Evolutionary conservation across 2,329 filamentous ascomycete species (phyloP).

Genomic region (Pseudonectria buxi): DNA sequence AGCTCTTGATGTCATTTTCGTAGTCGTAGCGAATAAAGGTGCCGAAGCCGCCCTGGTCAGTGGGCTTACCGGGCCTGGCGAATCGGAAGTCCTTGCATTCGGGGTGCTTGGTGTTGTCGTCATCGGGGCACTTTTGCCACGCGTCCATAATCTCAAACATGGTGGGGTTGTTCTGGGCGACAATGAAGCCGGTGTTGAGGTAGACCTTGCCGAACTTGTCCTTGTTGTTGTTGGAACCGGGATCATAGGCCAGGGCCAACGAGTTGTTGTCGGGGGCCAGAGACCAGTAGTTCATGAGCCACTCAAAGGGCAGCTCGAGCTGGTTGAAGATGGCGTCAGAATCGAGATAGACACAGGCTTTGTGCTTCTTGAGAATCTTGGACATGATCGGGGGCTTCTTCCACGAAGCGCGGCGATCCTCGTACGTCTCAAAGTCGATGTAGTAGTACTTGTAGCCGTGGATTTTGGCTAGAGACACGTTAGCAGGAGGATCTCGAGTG

Average conservation of each 20-base stretch:
- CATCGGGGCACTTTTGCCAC: slow-evolving; percentile 38
- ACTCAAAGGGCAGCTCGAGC: slow-evolving; percentile 39
- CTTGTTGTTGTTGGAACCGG: slow-evolving; percentile 30
- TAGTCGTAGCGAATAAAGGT: slow-evolving; percentile 37
- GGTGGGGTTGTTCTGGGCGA: slow-evolving; percentile 43
- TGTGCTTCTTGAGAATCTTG: slow-evolving; percentile 36
- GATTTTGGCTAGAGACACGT: slow-evolving; percentile 30
- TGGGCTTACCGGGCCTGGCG: slow-evolving; percentile 30
- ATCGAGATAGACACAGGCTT: slow-evolving; percentile 38
- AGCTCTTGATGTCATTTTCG: slow-evolving; percentile 32
- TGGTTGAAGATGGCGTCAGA: slow-evolving; percentile 39
- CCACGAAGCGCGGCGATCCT: slow-evolving; percentile 39
- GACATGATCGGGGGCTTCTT: slow-evolving; percentile 37
- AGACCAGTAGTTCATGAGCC: slow-evolving; percentile 42
- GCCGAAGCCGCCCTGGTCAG: slow-evolving; percentile 39
- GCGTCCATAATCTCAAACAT: slow-evolving; percentile 42
- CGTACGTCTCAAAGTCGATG: slow-evolving; percentile 30
- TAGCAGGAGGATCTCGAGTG: slow-evolving; percentile 7
- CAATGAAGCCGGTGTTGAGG: slow-evolving; percentile 48
- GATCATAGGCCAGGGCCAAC: slow-evolving; percentile 36
- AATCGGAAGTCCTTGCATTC: slow-evolving; percentile 33
- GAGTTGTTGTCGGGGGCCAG: slow-evolving; percentile 33
- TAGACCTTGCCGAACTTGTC: slow-evolving; percentile 34
- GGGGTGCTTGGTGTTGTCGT: slow-evolving; percentile 28
- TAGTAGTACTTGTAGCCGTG: slow-evolving; percentile 44